Evolutionary conservation across 2,329 filamentous ascomycete genomes (phyloP), one percentile per base, ranked within the genome.

Genomic region (Chrysosporium queenslandicum): DNA sequence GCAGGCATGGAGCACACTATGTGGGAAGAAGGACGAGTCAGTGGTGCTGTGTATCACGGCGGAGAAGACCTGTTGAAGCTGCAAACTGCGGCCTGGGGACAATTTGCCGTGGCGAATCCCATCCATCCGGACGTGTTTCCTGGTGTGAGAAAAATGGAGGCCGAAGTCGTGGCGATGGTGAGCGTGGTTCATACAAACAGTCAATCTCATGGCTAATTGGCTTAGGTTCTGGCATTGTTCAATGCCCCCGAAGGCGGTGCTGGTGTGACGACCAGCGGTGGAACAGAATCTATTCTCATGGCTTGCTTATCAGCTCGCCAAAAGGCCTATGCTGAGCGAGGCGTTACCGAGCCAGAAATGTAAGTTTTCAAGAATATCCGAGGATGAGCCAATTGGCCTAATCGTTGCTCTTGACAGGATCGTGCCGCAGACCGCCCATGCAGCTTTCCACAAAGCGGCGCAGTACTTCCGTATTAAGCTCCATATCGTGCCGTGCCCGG

Each of bases 121-220:
- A 92, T 98, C 60, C 92, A 98, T 68, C 92, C 92, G 5, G 92
- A 98, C 71, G 91, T 98, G 40, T 98, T 98, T 72, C 92, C 92
- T 14, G 92, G 91, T 25, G 90, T 98, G 49, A 78, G 92, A 63
- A 98, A 98, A 79, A 98, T 98, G 92, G 92, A 98, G 74, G 91
- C 92, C 41, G 92, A 98, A 73, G 76, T 98, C 56, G 92, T 98
- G 49, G 86, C 90, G 59, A 98, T 98, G 91, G 89, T 94, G 50
- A 23, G 50, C 25, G 53, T 45, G n/a, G n/a, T 40, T 6, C 47
- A 36, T 32, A 9, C 5, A 37, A 23, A 8, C 16, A 25, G 5
- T 50, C n/a, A n/a, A 49, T 34, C n/a, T 16, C 4, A 14, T 46
- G 45, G 18, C 47, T 42, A 32, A 50, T 42, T 32, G 7, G 21